Percentiles rank a stretch among this genome's conserved stretches.
phyloP scores from a whole-genome alignment of 2,329 filamentous ascomycete species.

The Metarhizium brunneum region DNA sequence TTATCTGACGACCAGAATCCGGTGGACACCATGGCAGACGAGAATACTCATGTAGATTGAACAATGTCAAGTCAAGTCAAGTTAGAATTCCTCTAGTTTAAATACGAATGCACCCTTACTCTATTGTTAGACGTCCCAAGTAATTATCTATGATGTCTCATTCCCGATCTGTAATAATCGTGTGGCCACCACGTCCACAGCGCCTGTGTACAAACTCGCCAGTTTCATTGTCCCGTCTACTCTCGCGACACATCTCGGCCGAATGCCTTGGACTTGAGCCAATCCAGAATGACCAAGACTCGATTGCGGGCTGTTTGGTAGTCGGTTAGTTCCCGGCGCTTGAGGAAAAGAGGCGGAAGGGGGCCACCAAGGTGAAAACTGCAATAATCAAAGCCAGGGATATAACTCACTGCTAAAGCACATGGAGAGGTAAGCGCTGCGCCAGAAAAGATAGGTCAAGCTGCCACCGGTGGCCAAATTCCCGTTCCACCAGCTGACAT shows the following conservation, averaged over 20 bases:
- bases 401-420: slow-evolving; percentile 90
- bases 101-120: background rate
- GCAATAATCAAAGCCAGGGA: background rate
- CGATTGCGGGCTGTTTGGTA: slow-evolving; percentile 69
- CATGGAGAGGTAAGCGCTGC: slow-evolving; percentile 97
- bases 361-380: background rate
- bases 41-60: no score
- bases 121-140: no score
- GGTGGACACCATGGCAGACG: no score
- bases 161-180: background rate
- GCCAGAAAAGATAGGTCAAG: slow-evolving; percentile 97
- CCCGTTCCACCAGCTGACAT: slow-evolving; percentile 94
- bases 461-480: slow-evolving; percentile 91
- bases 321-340: slow-evolving; percentile 10
- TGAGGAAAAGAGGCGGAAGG: background rate
- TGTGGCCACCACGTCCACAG: background rate
- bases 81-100: no score
- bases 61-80: no score
- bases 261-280: slow-evolving; percentile 94
- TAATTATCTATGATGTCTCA: background rate
- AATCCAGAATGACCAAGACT: slow-evolving; percentile 85
- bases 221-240: slow-evolving; percentile 29
- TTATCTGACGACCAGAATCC: no score
- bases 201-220: background rate
- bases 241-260: slow-evolving; percentile 89